phyloP scores from a whole-genome alignment of 2,329 filamentous ascomycete species.

The Fusarium annulatum region DNA sequence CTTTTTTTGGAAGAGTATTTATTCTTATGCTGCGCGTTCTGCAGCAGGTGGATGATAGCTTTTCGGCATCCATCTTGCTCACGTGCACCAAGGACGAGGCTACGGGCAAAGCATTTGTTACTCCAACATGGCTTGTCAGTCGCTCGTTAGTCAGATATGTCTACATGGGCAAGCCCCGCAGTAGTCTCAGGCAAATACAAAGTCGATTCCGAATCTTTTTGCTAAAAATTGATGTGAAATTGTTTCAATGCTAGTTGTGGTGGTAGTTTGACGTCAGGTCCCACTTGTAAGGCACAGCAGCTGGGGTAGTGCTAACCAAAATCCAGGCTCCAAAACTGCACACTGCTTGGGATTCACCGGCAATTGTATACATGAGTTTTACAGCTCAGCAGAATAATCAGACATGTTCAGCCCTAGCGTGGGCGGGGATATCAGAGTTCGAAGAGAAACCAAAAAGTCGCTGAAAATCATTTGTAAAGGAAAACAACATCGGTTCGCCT shows the following conservation, averaged over 20 bases:
- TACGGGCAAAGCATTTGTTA: conserved; percentile 47
- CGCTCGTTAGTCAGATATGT: conserved; percentile 47
- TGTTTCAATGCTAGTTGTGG: not conserved
- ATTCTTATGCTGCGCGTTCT: conserved; percentile 39
- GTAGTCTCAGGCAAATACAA: conserved; percentile 51
- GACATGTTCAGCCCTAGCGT: not conserved
- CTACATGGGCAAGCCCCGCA: conserved; percentile 48
- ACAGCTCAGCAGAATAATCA: not conserved
- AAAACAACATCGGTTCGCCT: not conserved
- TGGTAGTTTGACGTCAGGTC: not conserved
- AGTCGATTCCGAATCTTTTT: conserved; percentile 40
- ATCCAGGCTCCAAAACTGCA: not conserved
- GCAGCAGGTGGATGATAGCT: conserved; percentile 13
- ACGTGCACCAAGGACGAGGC: conserved; percentile 43
- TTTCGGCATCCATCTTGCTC: conserved; percentile 30
- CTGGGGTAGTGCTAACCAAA: not conserved
- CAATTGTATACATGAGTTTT: not conserved
- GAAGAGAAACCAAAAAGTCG: not conserved
- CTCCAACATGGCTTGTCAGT: conserved; percentile 49
- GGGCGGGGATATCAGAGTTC: conserved; percentile 32
- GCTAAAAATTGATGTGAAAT: conserved; percentile 6
- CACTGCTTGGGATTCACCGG: not conserved
- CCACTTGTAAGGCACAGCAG: conserved; percentile 7
- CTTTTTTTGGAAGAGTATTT: conserved; percentile 45
- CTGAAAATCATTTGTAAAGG: not conserved